Percentiles rank a stretch among this genome's conserved stretches.
These are phyloP conservation scores for Teratosphaeriaceae sp. DNA, from an alignment of 2,329 filamentous ascomycete species.

Conservation along the genomic window DNA sequence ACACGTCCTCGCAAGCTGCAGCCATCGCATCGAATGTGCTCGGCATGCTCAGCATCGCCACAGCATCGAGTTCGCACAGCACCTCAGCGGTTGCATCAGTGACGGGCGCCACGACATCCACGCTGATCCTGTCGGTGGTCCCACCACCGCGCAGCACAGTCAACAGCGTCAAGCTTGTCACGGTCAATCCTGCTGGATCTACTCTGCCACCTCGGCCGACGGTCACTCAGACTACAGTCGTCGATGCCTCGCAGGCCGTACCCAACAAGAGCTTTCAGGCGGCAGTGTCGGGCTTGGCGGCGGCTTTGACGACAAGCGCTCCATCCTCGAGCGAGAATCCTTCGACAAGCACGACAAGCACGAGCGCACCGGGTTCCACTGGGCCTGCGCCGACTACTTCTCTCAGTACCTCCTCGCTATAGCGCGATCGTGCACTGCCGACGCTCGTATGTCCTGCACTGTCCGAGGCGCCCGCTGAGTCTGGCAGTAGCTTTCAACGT, in stretches of 20 bases:
- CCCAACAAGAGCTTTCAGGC: conserved; percentile 4
- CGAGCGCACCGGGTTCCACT: too few species aligned
- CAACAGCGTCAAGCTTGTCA: conserved; percentile 16
- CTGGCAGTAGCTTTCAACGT: too few species aligned
- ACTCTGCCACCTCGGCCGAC: conserved; percentile 9
- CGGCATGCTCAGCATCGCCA: conserved; percentile 11
- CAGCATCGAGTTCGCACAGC: conserved; percentile 4
- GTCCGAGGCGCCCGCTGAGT: too few species aligned
- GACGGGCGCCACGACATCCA: conserved; percentile 9
- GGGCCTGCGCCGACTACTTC: too few species aligned
- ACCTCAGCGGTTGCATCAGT: conserved; percentile 3
- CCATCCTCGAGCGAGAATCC: not conserved
- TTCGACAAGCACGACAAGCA: too few species aligned
- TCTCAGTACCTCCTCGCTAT: too few species aligned
- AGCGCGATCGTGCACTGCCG: too few species aligned
- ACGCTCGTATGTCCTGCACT: too few species aligned
- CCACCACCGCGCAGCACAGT: conserved; percentile 12
- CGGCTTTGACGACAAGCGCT: not conserved
- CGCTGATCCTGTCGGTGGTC: not conserved
- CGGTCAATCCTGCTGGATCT: conserved; percentile 8
- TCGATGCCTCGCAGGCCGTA: conserved; percentile 7
- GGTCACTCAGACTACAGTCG: conserved; percentile 8
- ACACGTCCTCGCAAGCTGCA: conserved; percentile 8
- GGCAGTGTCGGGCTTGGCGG: not conserved
- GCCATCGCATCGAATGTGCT: conserved; percentile 15